Base-by-base conservation (phyloP, 129 eudicot genomes). In the Cynara cardunculus region DNA sequence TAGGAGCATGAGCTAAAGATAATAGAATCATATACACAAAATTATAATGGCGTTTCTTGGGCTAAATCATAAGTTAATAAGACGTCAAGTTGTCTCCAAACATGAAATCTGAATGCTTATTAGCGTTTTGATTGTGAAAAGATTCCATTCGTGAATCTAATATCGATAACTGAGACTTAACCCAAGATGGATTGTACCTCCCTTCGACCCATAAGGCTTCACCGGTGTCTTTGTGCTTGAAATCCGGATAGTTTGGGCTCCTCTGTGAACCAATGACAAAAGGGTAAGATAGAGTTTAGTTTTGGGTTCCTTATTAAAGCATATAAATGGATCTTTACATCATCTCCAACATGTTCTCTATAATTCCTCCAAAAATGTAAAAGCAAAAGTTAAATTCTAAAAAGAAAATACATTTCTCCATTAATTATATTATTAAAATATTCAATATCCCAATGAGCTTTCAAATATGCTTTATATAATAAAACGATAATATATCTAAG, bases 221-320 rank as follows among this genome's bases (percentile, higher is more conserved):
- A 39, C 99, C 97, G 0, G 99, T 92, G 84, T 95, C 97, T 89
- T 95, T 95, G 91, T 95, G 99, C 89, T 95, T 95, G 84, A 95
- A 95, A 88, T 95, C 99, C 12, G 99, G 99, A 72, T 89, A 81
- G 56, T 91, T 95, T 1, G 97, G 97, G 81, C 85, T 90, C 80
- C 84, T 95, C 99, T 95, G 97, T 66, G 49, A n/a, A 86, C 49
- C 30, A 80, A 7, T 35, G 31, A 10, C 37, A 82, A 16, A 16
- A 13, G 30, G 7, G 7, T 10, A 30, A 30, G 4, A 39, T 30
- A n/a, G 37, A 22, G 32, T 9, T 61, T 61, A 53, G 79, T 28
- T 53, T 56, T 21, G 6, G 27, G 30, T 53, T 53, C 78, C 24
- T 18, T 53, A 53, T 75, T 53, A 25, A 27, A 49, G 44, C 44